Evolutionary conservation across 176 grass and related monocot genomes (phyloP).

Genomic region (Tillandsia leiboldiana): DNA sequence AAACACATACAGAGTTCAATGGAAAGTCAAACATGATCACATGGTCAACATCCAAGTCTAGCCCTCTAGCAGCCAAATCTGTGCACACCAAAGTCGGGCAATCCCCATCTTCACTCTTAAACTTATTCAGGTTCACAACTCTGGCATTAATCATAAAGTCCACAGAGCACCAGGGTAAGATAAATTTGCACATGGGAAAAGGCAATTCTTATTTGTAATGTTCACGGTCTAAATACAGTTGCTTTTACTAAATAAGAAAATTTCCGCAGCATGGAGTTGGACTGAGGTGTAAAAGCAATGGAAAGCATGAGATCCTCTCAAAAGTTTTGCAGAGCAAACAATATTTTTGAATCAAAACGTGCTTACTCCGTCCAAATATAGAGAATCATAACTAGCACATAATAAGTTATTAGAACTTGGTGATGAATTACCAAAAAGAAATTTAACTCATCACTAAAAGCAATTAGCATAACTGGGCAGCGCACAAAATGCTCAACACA

Average conservation of each 20-base stretch:
- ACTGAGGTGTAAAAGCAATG: no score
- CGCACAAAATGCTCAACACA: conserved; percentile 21
- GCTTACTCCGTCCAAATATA: no score
- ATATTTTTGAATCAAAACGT: no score
- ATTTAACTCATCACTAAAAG: not conserved
- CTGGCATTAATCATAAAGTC: conserved; percentile 29
- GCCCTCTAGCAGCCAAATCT: conserved; percentile 90
- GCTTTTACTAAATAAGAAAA: no score
- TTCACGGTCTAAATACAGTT: no score
- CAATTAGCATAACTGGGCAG: not conserved
- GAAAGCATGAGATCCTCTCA: no score
- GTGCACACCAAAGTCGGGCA: conserved; percentile 93
- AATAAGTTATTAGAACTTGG: no score
- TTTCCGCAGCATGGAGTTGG: no score
- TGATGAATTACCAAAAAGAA: not conserved
- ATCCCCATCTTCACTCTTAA: conserved; percentile 92
- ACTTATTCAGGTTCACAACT: conserved; percentile 96
- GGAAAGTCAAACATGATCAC: conserved; percentile 99
- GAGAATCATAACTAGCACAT: no score
- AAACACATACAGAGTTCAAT: conserved; percentile 62
- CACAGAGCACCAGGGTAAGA: not conserved
- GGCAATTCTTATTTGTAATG: not conserved
- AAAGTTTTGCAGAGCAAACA: no score
- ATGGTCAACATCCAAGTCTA: conserved; percentile 94
- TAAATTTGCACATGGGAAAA: conserved; percentile 1